Evolutionary conservation across 306 rosid species (phyloP).

Genomic region (Sesbania bispinosa): DNA sequence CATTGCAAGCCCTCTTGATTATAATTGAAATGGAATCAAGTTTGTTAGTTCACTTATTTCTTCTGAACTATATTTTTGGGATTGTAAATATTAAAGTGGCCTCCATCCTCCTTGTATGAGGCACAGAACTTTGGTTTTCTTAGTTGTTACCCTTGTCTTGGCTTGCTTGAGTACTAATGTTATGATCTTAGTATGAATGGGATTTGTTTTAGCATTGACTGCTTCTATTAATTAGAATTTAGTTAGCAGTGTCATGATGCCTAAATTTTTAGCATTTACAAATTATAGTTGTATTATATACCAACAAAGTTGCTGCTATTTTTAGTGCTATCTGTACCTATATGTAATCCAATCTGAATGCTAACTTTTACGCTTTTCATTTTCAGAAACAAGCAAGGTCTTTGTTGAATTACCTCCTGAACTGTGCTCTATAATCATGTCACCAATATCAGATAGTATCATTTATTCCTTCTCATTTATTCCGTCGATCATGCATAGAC

Average conservation of each 20-base stretch:
- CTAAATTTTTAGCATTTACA: not conserved
- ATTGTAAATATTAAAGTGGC: not conserved
- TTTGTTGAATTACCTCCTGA: constrained; percentile 83
- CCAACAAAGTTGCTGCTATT: not conserved
- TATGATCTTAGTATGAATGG: not conserved
- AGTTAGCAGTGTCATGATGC: not conserved
- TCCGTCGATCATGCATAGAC: constrained; percentile 78
- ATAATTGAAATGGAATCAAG: not conserved
- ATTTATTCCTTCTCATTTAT: constrained; percentile 62
- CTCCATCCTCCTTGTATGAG: not conserved
- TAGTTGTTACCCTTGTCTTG: too few relatives aligned
- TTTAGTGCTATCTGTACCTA: not conserved
- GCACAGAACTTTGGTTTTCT: not conserved
- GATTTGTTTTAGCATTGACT: not conserved
- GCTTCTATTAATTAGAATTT: not conserved
- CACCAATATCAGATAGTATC: constrained; percentile 51
- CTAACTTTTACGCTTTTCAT: not conserved
- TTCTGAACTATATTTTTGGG: not conserved
- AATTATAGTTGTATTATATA: not conserved
- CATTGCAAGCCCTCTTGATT: not conserved
- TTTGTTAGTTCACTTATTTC: not conserved
- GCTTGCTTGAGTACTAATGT: not conserved
- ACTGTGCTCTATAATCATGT: constrained; percentile 63
- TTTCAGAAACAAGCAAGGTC: constrained; percentile 49
- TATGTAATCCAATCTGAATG: constrained; percentile 11